These are phyloP conservation scores for Pinguiococcus pyrenoidosus DNA, from an alignment of 108 stramenopile species.

Conservation along the genomic window DNA sequence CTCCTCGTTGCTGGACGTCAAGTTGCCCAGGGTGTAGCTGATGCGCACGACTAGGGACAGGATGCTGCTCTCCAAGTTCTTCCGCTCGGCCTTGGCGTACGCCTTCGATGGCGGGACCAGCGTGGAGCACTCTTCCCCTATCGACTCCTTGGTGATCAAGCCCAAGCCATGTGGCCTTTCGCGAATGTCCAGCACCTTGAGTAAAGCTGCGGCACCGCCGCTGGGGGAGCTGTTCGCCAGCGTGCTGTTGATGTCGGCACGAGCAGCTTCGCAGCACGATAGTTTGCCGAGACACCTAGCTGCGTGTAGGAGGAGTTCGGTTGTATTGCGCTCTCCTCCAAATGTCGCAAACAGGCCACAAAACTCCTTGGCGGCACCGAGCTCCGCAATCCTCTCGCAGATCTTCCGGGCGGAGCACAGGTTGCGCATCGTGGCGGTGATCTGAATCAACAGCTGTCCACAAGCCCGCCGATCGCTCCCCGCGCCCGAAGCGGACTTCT, in stretches of 20 bases:
- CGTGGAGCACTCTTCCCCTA: too few relatives aligned
- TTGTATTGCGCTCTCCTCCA: too few relatives aligned
- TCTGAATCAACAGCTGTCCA: neutral
- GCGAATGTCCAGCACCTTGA: too few relatives aligned
- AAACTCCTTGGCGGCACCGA: neutral
- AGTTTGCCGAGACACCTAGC: conserved; percentile 5
- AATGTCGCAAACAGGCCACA: neutral
- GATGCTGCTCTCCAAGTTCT: neutral
- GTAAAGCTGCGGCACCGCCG: neutral
- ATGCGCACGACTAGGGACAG: conserved; percentile 10
- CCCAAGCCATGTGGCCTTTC: too few relatives aligned
- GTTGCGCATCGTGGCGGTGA: neutral
- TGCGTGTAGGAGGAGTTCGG: neutral
- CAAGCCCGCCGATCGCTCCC: neutral
- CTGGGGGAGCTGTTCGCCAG: neutral
- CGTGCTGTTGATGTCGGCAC: neutral
- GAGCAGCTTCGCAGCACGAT: neutral
- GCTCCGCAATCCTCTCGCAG: neutral
- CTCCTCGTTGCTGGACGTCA: conserved; percentile 23
- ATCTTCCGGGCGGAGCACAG: neutral
- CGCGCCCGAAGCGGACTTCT: neutral
- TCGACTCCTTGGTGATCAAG: too few relatives aligned
- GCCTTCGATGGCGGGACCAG: neutral
- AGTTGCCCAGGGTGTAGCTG: conserved; percentile 30
- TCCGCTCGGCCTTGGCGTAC: neutral